A percentile compares a stretch with the other conserved stretches of the same genome.
phyloP scores from a whole-genome alignment of 306 rosid species.

The Sesbania bispinosa region DNA sequence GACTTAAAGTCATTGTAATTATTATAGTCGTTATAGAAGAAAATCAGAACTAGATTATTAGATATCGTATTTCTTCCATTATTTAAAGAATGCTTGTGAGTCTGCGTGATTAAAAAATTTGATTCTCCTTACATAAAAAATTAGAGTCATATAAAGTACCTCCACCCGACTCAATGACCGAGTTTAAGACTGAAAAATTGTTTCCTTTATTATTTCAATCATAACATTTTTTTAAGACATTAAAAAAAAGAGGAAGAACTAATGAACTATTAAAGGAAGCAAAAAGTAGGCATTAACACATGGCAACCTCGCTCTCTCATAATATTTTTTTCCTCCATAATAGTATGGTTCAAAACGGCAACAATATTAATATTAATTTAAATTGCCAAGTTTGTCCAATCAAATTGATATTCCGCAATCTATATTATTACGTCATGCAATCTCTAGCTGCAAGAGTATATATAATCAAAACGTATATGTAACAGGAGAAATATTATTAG shows the following conservation, averaged over 20 bases:
- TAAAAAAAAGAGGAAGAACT: not conserved
- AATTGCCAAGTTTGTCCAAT: conserved; percentile 26
- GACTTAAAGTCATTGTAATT: no score
- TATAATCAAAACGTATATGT: not conserved
- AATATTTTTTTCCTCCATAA: not conserved
- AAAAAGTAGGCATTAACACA: conserved; percentile 17
- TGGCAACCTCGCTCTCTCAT: conserved; percentile 6
- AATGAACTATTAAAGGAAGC: not conserved
- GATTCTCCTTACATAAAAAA: no score
- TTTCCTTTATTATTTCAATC: not conserved
- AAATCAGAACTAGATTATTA: no score
- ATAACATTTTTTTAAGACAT: not conserved
- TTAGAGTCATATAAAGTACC: no score
- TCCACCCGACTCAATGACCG: no score
- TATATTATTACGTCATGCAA: conserved; percentile 35
- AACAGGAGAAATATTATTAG: not conserved
- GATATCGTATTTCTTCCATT: no score
- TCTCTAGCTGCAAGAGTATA: conserved; percentile 24
- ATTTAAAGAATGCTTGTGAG: no score
- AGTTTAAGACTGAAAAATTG: not conserved
- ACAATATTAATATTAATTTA: not conserved
- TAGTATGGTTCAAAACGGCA: conserved; percentile 8
- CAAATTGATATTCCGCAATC: conserved; percentile 24
- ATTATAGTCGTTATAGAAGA: no score
- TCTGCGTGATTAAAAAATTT: no score